These are phyloP conservation scores for Neurospora sublineolata DNA, from an alignment of 495 filamentous ascomycete species.

Conservation along the genomic window DNA sequence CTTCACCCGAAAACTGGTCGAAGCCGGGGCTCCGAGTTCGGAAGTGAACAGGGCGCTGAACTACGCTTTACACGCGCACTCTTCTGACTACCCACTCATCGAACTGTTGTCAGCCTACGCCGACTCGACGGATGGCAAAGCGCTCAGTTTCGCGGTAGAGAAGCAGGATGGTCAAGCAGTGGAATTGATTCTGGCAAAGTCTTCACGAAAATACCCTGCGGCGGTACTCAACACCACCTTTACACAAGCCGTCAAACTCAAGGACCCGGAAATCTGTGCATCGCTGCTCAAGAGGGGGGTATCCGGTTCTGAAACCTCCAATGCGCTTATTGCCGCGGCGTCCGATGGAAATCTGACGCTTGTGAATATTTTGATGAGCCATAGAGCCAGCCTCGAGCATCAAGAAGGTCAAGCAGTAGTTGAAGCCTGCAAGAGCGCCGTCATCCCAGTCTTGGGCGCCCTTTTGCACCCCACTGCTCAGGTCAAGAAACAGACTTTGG, in stretches of 20 bases:
- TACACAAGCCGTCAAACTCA: conserved; percentile 18
- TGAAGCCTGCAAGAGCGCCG: conserved; percentile 30
- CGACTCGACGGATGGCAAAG: conserved; percentile 30
- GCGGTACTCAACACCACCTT: conserved; percentile 23
- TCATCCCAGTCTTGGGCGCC: conserved; percentile 28
- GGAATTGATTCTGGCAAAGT: conserved; percentile 26
- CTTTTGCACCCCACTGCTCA: conserved; percentile 22
- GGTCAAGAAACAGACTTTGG: conserved; percentile 23
- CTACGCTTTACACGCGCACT: conserved; percentile 29
- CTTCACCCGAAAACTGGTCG: conserved; percentile 30
- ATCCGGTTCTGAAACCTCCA: conserved; percentile 23
- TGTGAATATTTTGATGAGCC: conserved; percentile 26
- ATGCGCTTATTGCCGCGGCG: conserved; percentile 31
- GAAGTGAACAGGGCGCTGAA: conserved; percentile 34
- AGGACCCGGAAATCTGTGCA: conserved; percentile 21
- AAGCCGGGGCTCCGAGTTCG: conserved; percentile 24
- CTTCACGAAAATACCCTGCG: conserved; percentile 10
- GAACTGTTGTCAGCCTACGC: conserved; percentile 26
- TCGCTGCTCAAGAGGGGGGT: conserved; percentile 28
- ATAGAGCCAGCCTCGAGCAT: conserved; percentile 33
- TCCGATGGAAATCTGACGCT: conserved; percentile 33
- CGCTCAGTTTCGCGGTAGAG: conserved; percentile 27
- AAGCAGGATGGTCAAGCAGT: conserved; percentile 24
- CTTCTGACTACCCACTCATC: conserved; percentile 29
- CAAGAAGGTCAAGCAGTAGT: conserved; percentile 35